These are phyloP conservation scores for Phytophthora fragariae DNA, from an alignment of 352 stramenopile species.

Conservation along the genomic window DNA sequence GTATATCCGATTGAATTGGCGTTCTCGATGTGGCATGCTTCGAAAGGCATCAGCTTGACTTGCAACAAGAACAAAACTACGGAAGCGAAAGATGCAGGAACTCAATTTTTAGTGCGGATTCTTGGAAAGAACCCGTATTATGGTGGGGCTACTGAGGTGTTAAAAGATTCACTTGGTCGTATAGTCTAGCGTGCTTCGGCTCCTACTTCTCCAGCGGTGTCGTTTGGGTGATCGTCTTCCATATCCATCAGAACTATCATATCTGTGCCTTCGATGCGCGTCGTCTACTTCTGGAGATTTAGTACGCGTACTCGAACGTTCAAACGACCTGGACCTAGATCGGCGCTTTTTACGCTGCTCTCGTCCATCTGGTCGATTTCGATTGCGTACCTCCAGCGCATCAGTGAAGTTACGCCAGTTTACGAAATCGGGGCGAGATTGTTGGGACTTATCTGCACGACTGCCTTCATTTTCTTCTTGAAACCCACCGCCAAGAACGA, in stretches of 20 bases:
- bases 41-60: no score
- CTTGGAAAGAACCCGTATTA: no score
- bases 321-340: slow-evolving; percentile 24
- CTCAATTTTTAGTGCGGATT: no score
- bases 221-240: background rate
- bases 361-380: slow-evolving; percentile 17
- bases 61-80: no score
- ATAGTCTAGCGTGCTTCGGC: slow-evolving; percentile 7
- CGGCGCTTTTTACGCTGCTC: background rate
- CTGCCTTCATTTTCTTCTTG: background rate
- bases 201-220: slow-evolving; percentile 20
- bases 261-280: background rate
- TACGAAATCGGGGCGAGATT: slow-evolving; percentile 1
- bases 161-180: no score
- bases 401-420: slow-evolving; percentile 42
- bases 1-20: no score
- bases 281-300: background rate
- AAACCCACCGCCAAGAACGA: slow-evolving; percentile 42
- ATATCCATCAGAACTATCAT: background rate
- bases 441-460: background rate
- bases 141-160: no score
- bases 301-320: background rate
- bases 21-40: no score
- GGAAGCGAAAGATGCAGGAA: no score
- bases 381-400: slow-evolving; percentile 51